Evolutionary conservation across 148 eudicot species (phyloP).

Genomic region (Suaeda aralocaspica): DNA sequence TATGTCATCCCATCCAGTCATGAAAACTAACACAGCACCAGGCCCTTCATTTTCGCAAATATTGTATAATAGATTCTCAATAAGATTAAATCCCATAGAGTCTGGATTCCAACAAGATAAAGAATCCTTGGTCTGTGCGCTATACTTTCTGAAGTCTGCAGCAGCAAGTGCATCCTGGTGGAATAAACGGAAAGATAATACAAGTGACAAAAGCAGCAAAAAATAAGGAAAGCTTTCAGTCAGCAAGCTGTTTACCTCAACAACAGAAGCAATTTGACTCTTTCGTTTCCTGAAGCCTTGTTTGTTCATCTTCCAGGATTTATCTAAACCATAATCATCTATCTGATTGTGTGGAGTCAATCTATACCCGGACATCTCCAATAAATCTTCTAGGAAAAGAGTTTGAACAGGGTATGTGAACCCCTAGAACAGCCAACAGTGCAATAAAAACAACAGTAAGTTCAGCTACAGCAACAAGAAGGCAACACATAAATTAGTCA

Average conservation of each 20-base stretch:
- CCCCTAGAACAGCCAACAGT: conserved; percentile 50
- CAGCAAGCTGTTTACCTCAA: conserved; percentile 54
- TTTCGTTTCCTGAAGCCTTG: conserved; percentile 86
- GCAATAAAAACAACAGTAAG: not conserved
- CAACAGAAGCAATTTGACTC: conserved; percentile 89
- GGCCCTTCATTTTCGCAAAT: conserved; percentile 78
- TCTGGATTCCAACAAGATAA: conserved; percentile 99
- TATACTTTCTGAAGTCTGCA: conserved; percentile 68
- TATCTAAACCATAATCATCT: conserved; percentile 93
- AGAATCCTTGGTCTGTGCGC: conserved; percentile 67
- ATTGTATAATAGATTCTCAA: conserved; percentile 67
- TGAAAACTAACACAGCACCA: conserved; percentile 86
- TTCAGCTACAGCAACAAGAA: conserved; percentile 4
- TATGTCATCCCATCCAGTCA: conserved; percentile 99
- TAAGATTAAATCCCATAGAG: conserved; percentile 83
- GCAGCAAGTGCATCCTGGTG: conserved; percentile 71
- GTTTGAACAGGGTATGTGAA: conserved; percentile 84
- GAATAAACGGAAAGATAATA: conserved; percentile 14
- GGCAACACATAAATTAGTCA: conserved; percentile 7
- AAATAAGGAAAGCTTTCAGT: not conserved
- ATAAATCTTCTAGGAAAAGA: conserved; percentile 74
- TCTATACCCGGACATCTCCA: conserved; percentile 79
- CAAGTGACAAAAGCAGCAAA: conserved; percentile 10
- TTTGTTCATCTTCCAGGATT: conserved; percentile 84
- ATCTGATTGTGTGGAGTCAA: conserved; percentile 82